phyloP scores from a whole-genome alignment of 129 eudicot species.

The Saposhnikovia divaricata region DNA sequence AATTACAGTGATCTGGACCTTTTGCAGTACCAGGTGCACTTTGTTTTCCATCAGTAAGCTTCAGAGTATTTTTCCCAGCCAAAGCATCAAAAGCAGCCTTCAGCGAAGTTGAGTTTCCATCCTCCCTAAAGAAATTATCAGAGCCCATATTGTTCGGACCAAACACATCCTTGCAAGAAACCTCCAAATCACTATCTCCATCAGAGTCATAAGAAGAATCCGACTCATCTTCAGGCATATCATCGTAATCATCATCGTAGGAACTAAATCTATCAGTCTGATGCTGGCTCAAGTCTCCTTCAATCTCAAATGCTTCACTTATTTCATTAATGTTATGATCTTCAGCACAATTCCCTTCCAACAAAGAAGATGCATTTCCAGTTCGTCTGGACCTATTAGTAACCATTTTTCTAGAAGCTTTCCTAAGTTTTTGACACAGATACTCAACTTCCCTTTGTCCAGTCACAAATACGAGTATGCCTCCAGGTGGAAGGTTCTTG shows the following conservation, averaged over 20 bases:
- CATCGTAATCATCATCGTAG: constrained; percentile 40
- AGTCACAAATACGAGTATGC: constrained; percentile 93
- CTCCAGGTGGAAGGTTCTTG: constrained; percentile 87
- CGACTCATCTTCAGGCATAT: constrained; percentile 41
- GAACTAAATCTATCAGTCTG: constrained; percentile 59
- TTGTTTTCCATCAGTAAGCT: constrained; percentile 9
- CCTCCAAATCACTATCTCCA: constrained; percentile 63
- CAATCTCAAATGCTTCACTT: constrained; percentile 71
- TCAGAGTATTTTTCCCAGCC: constrained; percentile 28
- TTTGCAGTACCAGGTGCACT: neutral
- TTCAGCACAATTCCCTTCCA: constrained; percentile 22
- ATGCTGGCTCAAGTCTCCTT: constrained; percentile 32
- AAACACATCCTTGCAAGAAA: constrained; percentile 16
- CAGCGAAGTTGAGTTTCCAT: constrained; percentile 44
- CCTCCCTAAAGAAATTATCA: constrained; percentile 37
- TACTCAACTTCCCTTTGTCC: constrained; percentile 95
- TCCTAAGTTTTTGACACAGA: constrained; percentile 63
- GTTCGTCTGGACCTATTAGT: constrained; percentile 20
- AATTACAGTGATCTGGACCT: constrained; percentile 16
- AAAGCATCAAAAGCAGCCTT: constrained; percentile 84
- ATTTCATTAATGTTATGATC: constrained; percentile 62
- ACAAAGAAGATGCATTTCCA: constrained; percentile 8
- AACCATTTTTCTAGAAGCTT: constrained; percentile 57
- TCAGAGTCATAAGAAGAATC: constrained; percentile 40
- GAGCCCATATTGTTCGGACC: neutral